Base-by-base conservation (phyloP, 2,329 filamentous ascomycete genomes). In the Blastomyces silverae region DNA sequence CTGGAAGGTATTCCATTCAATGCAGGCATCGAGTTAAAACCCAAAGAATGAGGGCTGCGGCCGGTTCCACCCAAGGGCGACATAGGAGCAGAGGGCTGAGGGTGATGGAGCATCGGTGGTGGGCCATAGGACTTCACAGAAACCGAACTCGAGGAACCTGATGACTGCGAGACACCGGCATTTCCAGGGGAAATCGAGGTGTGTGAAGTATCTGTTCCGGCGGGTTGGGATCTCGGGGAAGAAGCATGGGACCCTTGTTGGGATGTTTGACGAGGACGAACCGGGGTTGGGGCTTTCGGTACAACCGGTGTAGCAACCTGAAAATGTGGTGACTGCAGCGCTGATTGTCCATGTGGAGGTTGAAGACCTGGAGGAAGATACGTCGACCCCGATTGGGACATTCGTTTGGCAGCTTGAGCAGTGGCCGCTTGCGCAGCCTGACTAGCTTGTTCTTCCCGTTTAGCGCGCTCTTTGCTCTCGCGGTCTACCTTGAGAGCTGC, bases 241-340 rank as follows among this genome's bases (percentile, higher is more conserved):
- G 86, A 84, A 8, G 85, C 81, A 73, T 87, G 85, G 11, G 86
- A 86, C 34, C 87, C 88, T 74, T 94, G 91, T 68, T 95, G 91
- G 10, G 91, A 94, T 58, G 85, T 79, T 66, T 92, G 90, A 64
- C 91, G 87, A 48, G 87, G 84, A 67, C 89, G 89, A 68, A 87
- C 88, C 10, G 92, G 90, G 15, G 90, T 92, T 5, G 91, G 87
- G 25, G 88, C 87, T 75, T 96, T 96, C 15, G 92, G 87, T 58
- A 96, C 79, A 34, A 87, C 88, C 8, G 94, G 93, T 44, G 90
- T 94, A 11, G 90, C 89, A 66, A 91, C 82, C 37, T 88, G 80
- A 61, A 93, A 84, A 73, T 91, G 90, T 8, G 93, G 93, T 20
- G 93, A 97, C 59, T 87, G 85, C 68, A 88, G 83, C 66, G 78